Evolutionary conservation across 2,329 filamentous ascomycete genomes (phyloP).

Genomic region (Aspergillus brasiliensis): DNA sequence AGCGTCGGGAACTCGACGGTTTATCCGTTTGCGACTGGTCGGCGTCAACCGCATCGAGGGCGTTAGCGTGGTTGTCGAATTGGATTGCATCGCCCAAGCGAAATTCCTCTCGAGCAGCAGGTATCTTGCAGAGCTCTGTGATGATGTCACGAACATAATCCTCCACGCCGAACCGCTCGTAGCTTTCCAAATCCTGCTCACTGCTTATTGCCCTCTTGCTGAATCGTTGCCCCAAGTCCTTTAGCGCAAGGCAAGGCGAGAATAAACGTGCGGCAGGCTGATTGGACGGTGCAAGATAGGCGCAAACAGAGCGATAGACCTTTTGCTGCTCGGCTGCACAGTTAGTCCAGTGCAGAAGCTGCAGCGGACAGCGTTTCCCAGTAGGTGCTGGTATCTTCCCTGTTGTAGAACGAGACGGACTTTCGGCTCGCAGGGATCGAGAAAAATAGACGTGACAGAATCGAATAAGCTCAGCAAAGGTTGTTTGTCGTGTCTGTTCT

Average conservation of each 20-base stretch:
- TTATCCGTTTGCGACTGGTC: background rate
- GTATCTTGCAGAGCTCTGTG: slow-evolving; percentile 25
- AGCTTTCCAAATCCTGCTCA: slow-evolving; percentile 21
- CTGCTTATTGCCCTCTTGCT: slow-evolving; percentile 17
- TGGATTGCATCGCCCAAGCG: slow-evolving; percentile 18
- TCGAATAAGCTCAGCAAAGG: slow-evolving; percentile 24
- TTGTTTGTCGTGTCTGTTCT: slow-evolving; percentile 14
- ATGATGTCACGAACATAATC: slow-evolving; percentile 26
- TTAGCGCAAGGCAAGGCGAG: slow-evolving; percentile 12
- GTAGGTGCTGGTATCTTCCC: slow-evolving; percentile 22
- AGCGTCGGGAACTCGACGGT: background rate
- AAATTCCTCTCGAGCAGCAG: slow-evolving; percentile 22
- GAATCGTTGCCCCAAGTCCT: slow-evolving; percentile 13
- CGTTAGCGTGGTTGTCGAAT: slow-evolving; percentile 25
- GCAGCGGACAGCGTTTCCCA: slow-evolving; percentile 27
- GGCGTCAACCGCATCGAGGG: slow-evolving; percentile 10
- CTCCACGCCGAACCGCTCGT: slow-evolving; percentile 27
- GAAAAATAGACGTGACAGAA: slow-evolving; percentile 24
- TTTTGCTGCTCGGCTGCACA: slow-evolving; percentile 19
- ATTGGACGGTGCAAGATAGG: slow-evolving; percentile 17
- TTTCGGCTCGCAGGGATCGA: slow-evolving; percentile 15
- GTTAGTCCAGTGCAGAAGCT: slow-evolving; percentile 23
- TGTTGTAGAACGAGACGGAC: slow-evolving; percentile 23
- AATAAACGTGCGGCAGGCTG: slow-evolving; percentile 9
- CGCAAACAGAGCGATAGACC: slow-evolving; percentile 23